A percentile compares a stretch with the other conserved stretches of the same genome.
These are phyloP conservation scores for Hypoxylon fragiforme DNA, from an alignment of 495 filamentous ascomycete species.

Conservation along the genomic window DNA sequence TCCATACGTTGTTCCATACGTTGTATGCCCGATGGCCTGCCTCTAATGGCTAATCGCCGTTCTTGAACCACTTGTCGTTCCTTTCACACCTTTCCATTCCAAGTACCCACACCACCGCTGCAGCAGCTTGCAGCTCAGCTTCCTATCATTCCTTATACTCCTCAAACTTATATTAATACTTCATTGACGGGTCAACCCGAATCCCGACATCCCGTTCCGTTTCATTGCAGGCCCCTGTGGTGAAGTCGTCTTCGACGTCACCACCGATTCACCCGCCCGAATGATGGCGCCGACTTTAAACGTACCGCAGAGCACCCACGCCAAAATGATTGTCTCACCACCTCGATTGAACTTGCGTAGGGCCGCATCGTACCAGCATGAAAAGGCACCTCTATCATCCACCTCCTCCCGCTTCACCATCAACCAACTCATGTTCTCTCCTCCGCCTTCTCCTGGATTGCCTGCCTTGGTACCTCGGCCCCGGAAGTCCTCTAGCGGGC, in stretches of 20 bases:
- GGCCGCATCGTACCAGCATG: slow-evolving; percentile 52
- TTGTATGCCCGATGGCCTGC: slow-evolving; percentile 26
- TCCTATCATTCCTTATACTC: slow-evolving; percentile 27
- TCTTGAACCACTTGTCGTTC: slow-evolving; percentile 16
- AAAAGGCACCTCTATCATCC: slow-evolving; percentile 53
- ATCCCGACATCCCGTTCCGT: slow-evolving; percentile 11
- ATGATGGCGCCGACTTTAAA: slow-evolving; percentile 55
- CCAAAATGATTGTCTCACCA: slow-evolving; percentile 54
- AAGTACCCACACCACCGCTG: slow-evolving; percentile 16
- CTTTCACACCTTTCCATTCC: slow-evolving; percentile 1
- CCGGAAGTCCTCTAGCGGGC: slow-evolving; percentile 50
- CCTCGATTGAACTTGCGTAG: slow-evolving; percentile 55
- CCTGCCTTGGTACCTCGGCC: slow-evolving; percentile 65
- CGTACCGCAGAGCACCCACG: slow-evolving; percentile 49
- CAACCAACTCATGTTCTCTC: slow-evolving; percentile 62
- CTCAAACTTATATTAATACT: slow-evolving; percentile 3
- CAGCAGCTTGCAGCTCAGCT: slow-evolving; percentile 8
- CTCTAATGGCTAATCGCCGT: slow-evolving; percentile 33
- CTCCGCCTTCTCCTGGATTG: slow-evolving; percentile 65
- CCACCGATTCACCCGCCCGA: not conserved
- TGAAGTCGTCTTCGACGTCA: slow-evolving; percentile 34
- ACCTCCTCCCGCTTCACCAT: slow-evolving; percentile 63
- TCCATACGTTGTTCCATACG: slow-evolving; percentile 7
- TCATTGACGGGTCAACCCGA: slow-evolving; percentile 9
- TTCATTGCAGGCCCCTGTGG: slow-evolving; percentile 16